Conservation (phyloP, 1,284 basidiomycete species). For the Trichosporon ovoides region DNA sequence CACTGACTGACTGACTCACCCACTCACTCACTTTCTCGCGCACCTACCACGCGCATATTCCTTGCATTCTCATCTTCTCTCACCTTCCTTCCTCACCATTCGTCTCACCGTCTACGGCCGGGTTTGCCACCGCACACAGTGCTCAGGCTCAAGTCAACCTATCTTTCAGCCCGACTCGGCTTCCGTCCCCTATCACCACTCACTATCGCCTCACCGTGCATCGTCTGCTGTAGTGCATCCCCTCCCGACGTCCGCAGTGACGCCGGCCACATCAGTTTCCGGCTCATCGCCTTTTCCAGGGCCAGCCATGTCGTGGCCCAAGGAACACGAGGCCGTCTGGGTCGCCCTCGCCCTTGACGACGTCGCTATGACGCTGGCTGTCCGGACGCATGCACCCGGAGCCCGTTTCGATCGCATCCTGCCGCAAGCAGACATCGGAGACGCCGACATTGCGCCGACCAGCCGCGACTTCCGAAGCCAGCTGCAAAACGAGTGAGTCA, state of each 20-base stretch:
- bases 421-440: not conserved
- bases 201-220: too few species aligned
- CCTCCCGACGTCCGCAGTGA: not conserved
- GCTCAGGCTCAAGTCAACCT: too few species aligned
- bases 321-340: not conserved
- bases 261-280: not conserved
- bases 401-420: not conserved
- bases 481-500: not conserved
- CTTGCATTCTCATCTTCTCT: too few species aligned
- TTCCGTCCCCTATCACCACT: too few species aligned
- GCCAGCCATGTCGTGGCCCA: not conserved
- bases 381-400: not conserved
- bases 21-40: too few species aligned
- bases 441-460: not conserved
- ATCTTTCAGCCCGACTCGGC: too few species aligned
- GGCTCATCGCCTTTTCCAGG: not conserved
- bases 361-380: not conserved
- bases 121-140: too few species aligned
- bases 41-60: too few species aligned
- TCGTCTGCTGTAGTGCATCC: not conserved
- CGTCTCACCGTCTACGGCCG: too few species aligned
- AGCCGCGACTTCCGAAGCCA: not conserved
- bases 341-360: not conserved
- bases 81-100: too few species aligned
- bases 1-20: too few species aligned